Percentiles rank a stretch among this genome's conserved stretches.
Evolutionary conservation across 1,284 basidiomycete species (phyloP).

Genomic region (Kalmanozyma brasiliensis): DNA sequence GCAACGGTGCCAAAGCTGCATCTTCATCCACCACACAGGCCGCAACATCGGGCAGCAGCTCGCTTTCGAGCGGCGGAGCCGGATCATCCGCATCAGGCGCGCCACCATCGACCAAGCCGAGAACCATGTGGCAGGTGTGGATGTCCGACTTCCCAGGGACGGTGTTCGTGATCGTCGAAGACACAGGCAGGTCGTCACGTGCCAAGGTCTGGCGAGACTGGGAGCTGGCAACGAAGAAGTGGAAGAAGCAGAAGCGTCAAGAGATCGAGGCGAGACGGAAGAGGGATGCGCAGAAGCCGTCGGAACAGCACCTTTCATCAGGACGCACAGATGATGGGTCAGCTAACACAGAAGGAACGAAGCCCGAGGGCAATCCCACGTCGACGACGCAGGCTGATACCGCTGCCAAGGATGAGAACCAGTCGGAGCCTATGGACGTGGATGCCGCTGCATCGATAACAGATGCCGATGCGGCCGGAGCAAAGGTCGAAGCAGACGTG

Average conservation of each 20-base stretch:
- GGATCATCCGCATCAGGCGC: conserved; percentile 30
- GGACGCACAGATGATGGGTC: not conserved
- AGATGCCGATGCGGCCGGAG: not conserved
- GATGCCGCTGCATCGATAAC: conserved; percentile 13
- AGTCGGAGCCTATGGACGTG: conserved; percentile 30
- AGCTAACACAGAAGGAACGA: not conserved
- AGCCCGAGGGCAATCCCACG: not conserved
- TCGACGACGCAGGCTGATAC: not conserved
- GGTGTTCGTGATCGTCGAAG: conserved; percentile 52
- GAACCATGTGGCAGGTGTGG: conserved; percentile 52
- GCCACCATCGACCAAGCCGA: conserved; percentile 43
- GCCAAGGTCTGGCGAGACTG: conserved; percentile 48
- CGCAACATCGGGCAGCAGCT: not conserved
- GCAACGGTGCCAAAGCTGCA: not conserved
- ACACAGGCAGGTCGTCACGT: conserved; percentile 41
- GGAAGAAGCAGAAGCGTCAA: conserved; percentile 31
- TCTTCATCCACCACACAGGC: conserved; percentile 9
- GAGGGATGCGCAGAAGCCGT: conserved; percentile 1
- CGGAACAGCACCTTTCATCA: not conserved
- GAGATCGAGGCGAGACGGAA: conserved; percentile 23
- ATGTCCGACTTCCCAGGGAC: conserved; percentile 47
- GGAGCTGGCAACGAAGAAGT: conserved; percentile 36
- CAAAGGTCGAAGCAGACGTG: not conserved
- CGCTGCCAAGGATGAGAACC: not conserved
- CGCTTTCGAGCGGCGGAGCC: conserved; percentile 6